Base-by-base conservation (phyloP, 2,329 filamentous ascomycete genomes). In the Neopestalotiopsis clavispora region DNA sequence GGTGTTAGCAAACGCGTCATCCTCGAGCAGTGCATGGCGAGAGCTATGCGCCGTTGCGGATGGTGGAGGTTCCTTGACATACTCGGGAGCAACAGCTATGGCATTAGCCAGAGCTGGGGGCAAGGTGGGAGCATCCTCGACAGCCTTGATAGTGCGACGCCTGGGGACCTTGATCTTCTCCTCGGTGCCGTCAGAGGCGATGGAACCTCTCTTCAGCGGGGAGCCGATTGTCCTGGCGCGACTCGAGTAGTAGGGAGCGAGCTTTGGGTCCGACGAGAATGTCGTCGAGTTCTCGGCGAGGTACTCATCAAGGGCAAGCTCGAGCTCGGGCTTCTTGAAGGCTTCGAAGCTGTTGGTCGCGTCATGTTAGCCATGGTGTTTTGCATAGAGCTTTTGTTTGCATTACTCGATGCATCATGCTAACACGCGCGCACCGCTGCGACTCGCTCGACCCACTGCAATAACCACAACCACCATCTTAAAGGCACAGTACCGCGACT, bases 281-380 rank as follows among this genome's bases (percentile, higher is more conserved):
- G 85, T 86, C 72, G 87, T 84, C 74, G 88, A 85, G 82, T 97
- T 92, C 71, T 88, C 85, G 73, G 89, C 86, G 60, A 97, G 88
- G 80, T 90, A 91, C 61, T 91, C 87, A 75, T 97, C 92, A 72
- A 97, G 88, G 59, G 88, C 88, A 69, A 86, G 80, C 77, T 95
- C 93, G 70, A 98, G 88, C 63, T 97, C 94, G 72, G 86, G 84
- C 82, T 97, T 97, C 80, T 92, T 92, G 72, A 91, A 83, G 68
- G 86, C 84, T 73, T 93, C 90, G 76, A 88, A 90, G 77, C 92
- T 95, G 76, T 72, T 52, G 67, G 34, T 61, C n/a, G 32, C n/a
- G 34, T 42, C 30, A 28, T 45, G n/a, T 52, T 45, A 67, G 65
- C 52, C 52, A 72, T 71, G 71, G 32, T 38, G 17, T 13, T 57